These are phyloP conservation scores for Lizonia empirigonia DNA, from an alignment of 2,329 filamentous ascomycete species.

Conservation along the genomic window DNA sequence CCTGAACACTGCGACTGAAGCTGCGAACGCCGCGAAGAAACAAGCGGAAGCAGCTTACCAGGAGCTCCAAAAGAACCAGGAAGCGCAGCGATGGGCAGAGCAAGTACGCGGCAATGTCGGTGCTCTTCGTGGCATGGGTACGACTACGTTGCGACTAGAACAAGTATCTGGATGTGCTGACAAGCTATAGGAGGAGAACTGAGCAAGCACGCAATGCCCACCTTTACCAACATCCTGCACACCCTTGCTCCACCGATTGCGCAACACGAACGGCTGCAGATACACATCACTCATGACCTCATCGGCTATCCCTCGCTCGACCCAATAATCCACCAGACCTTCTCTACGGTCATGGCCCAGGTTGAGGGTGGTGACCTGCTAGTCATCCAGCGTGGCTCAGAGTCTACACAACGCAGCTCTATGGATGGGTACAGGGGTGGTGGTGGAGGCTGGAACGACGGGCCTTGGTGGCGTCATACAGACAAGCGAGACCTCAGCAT, in stretches of 20 bases:
- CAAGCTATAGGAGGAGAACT: conserved; percentile 72
- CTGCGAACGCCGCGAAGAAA: conserved; percentile 83
- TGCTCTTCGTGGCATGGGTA: conserved; percentile 76
- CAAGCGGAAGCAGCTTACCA: conserved; percentile 92
- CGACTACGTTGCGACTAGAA: conserved; percentile 6
- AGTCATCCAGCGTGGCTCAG: conserved; percentile 90
- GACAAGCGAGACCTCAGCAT: conserved; percentile 76
- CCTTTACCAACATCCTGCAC: conserved; percentile 92
- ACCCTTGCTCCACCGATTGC: conserved; percentile 95
- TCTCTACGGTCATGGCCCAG: conserved; percentile 97
- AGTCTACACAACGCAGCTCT: conserved; percentile 72
- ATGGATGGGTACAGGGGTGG: conserved; percentile 64
- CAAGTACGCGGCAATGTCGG: conserved; percentile 90
- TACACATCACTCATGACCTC: conserved; percentile 96
- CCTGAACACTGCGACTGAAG: conserved; percentile 78
- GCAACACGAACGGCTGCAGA: conserved; percentile 93
- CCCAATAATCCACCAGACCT: conserved; percentile 87
- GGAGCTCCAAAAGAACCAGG: conserved; percentile 94
- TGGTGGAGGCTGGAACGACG: conserved; percentile 81
- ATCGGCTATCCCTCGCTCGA: conserved; percentile 93
- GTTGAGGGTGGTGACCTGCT: conserved; percentile 95
- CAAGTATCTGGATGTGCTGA: conserved; percentile 14
- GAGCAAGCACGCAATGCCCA: conserved; percentile 76
- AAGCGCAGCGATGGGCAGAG: conserved; percentile 94
- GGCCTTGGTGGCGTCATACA: conserved; percentile 90